phyloP scores from a whole-genome alignment of 345 rosid genomes.

The Adansonia digitata region DNA sequence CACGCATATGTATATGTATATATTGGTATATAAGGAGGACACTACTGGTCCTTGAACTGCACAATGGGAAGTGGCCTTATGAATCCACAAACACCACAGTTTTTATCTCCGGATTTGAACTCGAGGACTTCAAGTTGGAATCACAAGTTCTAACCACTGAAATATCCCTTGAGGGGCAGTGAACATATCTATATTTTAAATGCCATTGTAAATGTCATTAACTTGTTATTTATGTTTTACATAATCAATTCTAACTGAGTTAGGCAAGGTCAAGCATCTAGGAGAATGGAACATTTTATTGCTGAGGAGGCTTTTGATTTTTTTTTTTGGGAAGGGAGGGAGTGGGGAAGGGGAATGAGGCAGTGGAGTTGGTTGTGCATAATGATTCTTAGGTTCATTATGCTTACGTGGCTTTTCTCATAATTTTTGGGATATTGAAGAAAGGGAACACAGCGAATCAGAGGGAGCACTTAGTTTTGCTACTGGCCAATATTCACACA shows the following conservation, averaged over 20 bases:
- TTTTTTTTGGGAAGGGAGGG: not conserved
- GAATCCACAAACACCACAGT: not conserved
- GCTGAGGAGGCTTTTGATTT: not conserved
- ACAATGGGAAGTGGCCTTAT: not conserved
- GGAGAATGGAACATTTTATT: not conserved
- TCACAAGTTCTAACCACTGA: not conserved
- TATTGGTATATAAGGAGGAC: not conserved
- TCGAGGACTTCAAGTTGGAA: not conserved
- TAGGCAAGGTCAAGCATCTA: not conserved
- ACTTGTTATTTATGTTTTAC: not conserved
- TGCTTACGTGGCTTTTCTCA: not conserved
- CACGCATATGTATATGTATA: no score
- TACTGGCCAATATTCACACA: conserved; percentile 78
- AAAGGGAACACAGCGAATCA: conserved; percentile 95
- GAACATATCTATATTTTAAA: not conserved
- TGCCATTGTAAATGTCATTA: not conserved
- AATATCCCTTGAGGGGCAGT: not conserved
- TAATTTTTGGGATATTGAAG: conserved; percentile 39
- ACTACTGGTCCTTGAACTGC: not conserved
- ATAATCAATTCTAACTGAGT: not conserved
- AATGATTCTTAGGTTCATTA: not conserved
- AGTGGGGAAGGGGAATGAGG: not conserved
- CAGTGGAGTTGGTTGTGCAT: not conserved
- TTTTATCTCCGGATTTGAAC: not conserved
- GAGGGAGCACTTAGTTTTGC: conserved; percentile 89